Conservation (phyloP, 1,139 yeast genomes). For the Taphrina sp. region DNA sequence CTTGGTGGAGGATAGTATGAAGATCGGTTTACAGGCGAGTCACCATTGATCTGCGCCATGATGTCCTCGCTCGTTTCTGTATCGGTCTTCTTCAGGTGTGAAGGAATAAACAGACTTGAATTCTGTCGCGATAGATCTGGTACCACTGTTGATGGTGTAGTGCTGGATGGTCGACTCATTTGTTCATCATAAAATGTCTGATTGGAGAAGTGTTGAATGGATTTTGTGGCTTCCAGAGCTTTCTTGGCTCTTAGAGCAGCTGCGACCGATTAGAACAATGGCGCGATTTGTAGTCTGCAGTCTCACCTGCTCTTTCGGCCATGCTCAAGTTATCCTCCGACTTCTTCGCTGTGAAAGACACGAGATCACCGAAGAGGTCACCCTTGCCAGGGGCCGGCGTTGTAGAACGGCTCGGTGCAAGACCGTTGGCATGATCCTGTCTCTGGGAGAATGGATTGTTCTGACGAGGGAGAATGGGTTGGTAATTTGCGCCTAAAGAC, state of each 20-base stretch:
- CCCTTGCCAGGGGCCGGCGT: not conserved
- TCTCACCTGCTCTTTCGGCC: constrained; percentile 13
- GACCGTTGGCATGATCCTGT: too few species aligned
- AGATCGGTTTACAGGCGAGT: constrained; percentile 16
- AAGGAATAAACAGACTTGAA: not conserved
- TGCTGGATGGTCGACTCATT: constrained; percentile 4
- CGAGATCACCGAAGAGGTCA: constrained; percentile 23
- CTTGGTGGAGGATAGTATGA: constrained; percentile 22
- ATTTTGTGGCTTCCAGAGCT: not conserved
- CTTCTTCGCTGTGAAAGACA: constrained; percentile 7
- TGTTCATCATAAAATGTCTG: constrained; percentile 6
- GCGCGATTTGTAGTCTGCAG: not conserved
- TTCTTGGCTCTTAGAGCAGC: constrained; percentile 17
- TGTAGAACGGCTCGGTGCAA: too few species aligned
- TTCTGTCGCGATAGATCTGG: not conserved
- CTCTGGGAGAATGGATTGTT: constrained; percentile 16
- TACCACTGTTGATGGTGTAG: constrained; percentile 3
- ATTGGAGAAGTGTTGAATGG: not conserved
- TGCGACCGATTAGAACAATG: not conserved
- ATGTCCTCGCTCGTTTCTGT: constrained; percentile 30
- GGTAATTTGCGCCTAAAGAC: not conserved
- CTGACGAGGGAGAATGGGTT: constrained; percentile 6
- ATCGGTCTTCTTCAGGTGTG: constrained; percentile 7
- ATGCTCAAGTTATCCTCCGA: constrained; percentile 1
- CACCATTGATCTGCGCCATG: constrained; percentile 24